Evolutionary conservation across 1,284 basidiomycete species (phyloP).

Genomic region (Rhodotorula sp.): DNA sequence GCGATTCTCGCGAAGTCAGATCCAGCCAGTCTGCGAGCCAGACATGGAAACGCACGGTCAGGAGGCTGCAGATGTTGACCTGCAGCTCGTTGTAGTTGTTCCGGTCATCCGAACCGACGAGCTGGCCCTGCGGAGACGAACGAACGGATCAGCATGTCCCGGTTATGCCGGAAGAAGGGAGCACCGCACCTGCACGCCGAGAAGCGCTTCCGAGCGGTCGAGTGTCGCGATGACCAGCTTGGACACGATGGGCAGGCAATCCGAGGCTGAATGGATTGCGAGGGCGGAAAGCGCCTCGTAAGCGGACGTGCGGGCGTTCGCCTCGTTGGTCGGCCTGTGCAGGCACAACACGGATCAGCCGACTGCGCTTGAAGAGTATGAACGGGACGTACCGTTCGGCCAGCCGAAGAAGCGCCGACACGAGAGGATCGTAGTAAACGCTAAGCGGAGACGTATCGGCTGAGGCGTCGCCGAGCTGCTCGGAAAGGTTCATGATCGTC

Average conservation of each 20-base stretch:
- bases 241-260: slow-evolving; percentile 78
- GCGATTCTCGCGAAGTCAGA: slow-evolving; percentile 10
- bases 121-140: slow-evolving; percentile 67
- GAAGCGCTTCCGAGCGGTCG: slow-evolving; percentile 81
- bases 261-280: slow-evolving; percentile 74
- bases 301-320: slow-evolving; percentile 89
- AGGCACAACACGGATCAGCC: slow-evolving; percentile 7
- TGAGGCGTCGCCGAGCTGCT: slow-evolving; percentile 64
- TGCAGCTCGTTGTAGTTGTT: slow-evolving; percentile 99
- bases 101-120: slow-evolving; percentile 90
- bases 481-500: slow-evolving; percentile 91
- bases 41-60: slow-evolving; percentile 62
- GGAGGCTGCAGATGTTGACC: slow-evolving; percentile 88
- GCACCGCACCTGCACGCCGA: slow-evolving; percentile 66
- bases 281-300: slow-evolving; percentile 93
- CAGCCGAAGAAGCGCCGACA: slow-evolving; percentile 74
- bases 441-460: slow-evolving; percentile 65
- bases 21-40: too few relatives aligned
- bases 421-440: slow-evolving; percentile 82
- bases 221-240: slow-evolving; percentile 79
- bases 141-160: not conserved
- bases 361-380: too few relatives aligned
- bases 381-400: slow-evolving; percentile 66
- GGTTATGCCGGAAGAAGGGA: not conserved
- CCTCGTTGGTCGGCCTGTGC: slow-evolving; percentile 74